phyloP scores from a whole-genome alignment of 1,284 basidiomycete genomes.

The Wallemia ichthyophaga region DNA sequence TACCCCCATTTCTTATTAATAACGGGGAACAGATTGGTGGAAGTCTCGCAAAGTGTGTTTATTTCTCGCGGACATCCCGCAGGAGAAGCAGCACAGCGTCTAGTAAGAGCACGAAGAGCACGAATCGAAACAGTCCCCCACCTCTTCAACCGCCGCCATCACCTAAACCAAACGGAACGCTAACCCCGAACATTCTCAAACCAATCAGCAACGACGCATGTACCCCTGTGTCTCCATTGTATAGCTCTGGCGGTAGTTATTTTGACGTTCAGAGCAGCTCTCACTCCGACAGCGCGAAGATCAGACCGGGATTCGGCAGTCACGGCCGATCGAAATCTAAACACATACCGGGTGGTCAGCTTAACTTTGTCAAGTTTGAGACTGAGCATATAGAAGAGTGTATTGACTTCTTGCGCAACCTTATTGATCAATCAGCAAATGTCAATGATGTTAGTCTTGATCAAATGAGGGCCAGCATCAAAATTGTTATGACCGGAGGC shows the following conservation, averaged over 20 bases:
- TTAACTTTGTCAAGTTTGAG: slow-evolving; percentile 95
- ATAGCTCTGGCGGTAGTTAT: neutral
- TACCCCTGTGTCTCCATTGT: slow-evolving; percentile 1
- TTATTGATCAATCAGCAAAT: slow-evolving; percentile 58
- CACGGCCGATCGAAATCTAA: slow-evolving; percentile 36
- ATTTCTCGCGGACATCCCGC: slow-evolving; percentile 5
- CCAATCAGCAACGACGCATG: slow-evolving; percentile 5
- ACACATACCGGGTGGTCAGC: slow-evolving; percentile 74
- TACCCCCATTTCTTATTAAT: neutral
- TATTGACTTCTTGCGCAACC: slow-evolving; percentile 55
- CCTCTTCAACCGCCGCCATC: slow-evolving; percentile 15
- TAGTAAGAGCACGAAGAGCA: slow-evolving; percentile 1
- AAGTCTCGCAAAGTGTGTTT: neutral
- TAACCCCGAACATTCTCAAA: slow-evolving; percentile 49
- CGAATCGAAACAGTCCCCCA: slow-evolving; percentile 3
- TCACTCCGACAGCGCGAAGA: slow-evolving; percentile 1
- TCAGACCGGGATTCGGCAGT: slow-evolving; percentile 10
- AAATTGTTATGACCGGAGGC: slow-evolving; percentile 93
- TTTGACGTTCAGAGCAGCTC: neutral
- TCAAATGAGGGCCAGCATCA: slow-evolving; percentile 74
- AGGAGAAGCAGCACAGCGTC: slow-evolving; percentile 3
- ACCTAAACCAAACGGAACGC: slow-evolving; percentile 30
- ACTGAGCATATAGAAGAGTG: slow-evolving; percentile 64
- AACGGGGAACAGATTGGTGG: neutral
- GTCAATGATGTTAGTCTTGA: slow-evolving; percentile 67